These are phyloP conservation scores for Barnettozyma botsteinii DNA, from an alignment of 805 yeast genomes.

Conservation along the genomic window DNA sequence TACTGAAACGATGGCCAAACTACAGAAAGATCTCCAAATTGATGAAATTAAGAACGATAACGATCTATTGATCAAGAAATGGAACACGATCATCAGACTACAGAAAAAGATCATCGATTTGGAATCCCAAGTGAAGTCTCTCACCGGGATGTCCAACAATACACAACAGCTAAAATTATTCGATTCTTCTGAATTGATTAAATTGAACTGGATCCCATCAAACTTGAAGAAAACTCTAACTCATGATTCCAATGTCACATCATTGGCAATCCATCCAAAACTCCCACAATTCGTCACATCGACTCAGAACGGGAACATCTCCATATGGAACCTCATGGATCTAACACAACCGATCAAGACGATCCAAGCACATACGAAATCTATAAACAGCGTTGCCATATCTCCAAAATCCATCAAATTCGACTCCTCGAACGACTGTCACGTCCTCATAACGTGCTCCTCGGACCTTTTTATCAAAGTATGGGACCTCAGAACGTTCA, in stretches of 20 bases:
- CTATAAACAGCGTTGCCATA: constrained; percentile 54
- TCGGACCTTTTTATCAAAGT: constrained; percentile 55
- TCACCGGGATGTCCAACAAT: too few species aligned
- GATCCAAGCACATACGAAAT: constrained; percentile 70
- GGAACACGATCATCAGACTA: constrained; percentile 79
- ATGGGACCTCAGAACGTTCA: constrained; percentile 58
- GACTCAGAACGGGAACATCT: constrained; percentile 59
- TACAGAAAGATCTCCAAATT: constrained; percentile 22
- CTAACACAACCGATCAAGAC: constrained; percentile 54
- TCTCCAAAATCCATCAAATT: constrained; percentile 36
- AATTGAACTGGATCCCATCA: constrained; percentile 24
- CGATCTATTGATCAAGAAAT: constrained; percentile 61
- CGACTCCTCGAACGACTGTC: constrained; percentile 12
- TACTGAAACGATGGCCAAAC: constrained; percentile 3
- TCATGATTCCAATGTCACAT: constrained; percentile 47
- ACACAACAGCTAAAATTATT: constrained; percentile 5
- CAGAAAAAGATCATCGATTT: constrained; percentile 69
- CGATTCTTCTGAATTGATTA: constrained; percentile 11
- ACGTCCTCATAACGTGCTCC: constrained; percentile 41
- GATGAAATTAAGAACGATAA: constrained; percentile 23
- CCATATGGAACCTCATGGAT: constrained; percentile 66
- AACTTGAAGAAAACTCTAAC: constrained; percentile 22
- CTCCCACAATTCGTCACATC: constrained; percentile 61
- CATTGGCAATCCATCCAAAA: constrained; percentile 69
- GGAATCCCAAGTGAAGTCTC: constrained; percentile 47